Conservation (phyloP, 139 green algal genomes). For the Micractinium sp. region DNA sequence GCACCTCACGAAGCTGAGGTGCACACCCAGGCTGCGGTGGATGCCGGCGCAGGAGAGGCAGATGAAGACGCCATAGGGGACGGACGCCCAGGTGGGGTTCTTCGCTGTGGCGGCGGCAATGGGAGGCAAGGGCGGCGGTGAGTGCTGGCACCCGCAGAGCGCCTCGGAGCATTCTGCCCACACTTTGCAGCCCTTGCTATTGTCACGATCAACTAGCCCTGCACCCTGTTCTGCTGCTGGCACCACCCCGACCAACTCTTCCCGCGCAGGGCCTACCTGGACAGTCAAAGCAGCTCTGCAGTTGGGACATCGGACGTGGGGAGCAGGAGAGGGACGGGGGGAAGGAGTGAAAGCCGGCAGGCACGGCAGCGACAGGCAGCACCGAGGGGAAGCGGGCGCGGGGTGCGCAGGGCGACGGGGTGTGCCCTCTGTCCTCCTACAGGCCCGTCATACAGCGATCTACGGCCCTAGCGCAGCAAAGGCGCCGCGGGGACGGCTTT, state of each 20-base stretch:
- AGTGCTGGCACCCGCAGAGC: too few species aligned
- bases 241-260: not conserved
- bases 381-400: not conserved
- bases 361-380: not conserved
- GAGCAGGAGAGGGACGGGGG: not conserved
- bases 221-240: too few species aligned
- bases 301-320: not conserved
- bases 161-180: too few species aligned
- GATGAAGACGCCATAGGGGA: slow-evolving; percentile 97
- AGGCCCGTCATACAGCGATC: not conserved
- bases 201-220: too few species aligned
- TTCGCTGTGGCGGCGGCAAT: slow-evolving; percentile 53
- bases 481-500: too few species aligned
- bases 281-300: slow-evolving; percentile 96
- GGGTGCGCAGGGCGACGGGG: not conserved
- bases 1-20: slow-evolving; percentile 93
- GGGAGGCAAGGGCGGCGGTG: too few species aligned
- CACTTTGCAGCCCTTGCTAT: too few species aligned
- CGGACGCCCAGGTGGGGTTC: slow-evolving; percentile 96
- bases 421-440: not conserved
- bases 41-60: slow-evolving; percentile 95
- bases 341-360: not conserved
- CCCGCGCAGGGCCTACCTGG: slow-evolving; percentile 43
- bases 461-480: too few species aligned
- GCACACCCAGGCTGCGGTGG: slow-evolving; percentile 94